Base-by-base conservation (phyloP, 2,329 filamentous ascomycete genomes). In the Capronia americana region DNA sequence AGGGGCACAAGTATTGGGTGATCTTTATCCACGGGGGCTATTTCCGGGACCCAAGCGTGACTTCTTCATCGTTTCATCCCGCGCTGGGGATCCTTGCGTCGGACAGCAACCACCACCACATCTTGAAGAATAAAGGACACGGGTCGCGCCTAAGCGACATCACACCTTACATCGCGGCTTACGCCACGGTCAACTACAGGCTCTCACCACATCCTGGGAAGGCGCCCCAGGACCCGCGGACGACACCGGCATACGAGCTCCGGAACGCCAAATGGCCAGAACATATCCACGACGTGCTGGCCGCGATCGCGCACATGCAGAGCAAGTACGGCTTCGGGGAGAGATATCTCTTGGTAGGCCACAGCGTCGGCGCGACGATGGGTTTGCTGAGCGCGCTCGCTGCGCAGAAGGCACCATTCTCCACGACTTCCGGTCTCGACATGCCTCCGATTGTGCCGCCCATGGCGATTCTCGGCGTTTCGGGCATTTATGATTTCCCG, bases 1-100 rank as follows among this genome's bases (percentile, higher is more conserved):
- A 57, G 4, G 57, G 28, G 11, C 48, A 57, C 4, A 65, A 61
- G 46, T 70, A 65, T 50, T 73, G 72, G 71, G 50, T 73, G 32
- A 32, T 73, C 61, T 82, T 79, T 67, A 80, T 84, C 65, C 82
- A 84, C 70, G 82, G 82, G 51, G 82, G 82, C 61, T 82, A 81
- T 70, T 84, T 82, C 78, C 78, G 82, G 51, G 82, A 83, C 67
- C 81, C 81, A 57, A 73, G 71, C 11, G 74, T 80, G 44, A 78
- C 77, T 12, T 73, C 78, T 3, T 62, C 69, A 7, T 74, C 74
- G 1, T 79, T 83, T 67, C 67, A 74, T 8, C 74, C 75, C 4
- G 76, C 80, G 2, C 71, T 77, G 34, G 71, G 74, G 0, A 74
- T 81, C 11, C 74, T 77, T 28, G 69, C 68, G 23, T 48, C 60